These are phyloP conservation scores for Claviceps quebecensis DNA, from an alignment of 2,329 filamentous ascomycete genomes.

Conservation along the genomic window DNA sequence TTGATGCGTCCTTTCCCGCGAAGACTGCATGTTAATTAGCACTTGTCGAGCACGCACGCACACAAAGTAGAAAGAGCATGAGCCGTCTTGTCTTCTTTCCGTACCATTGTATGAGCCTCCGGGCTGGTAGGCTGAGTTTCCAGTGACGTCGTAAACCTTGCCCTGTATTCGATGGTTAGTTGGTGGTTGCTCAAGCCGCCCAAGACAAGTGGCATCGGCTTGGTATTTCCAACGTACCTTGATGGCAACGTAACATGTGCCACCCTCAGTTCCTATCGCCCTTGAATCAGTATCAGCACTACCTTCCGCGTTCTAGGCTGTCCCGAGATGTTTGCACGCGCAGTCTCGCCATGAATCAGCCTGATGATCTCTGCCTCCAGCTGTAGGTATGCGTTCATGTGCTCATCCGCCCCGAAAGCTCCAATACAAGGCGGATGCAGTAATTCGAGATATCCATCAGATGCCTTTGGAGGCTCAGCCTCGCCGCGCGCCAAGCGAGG, in stretches of 20 bases:
- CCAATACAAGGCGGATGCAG: neutral
- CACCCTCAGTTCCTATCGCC: conserved; percentile 45
- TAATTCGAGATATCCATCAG: neutral
- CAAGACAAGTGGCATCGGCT: neutral
- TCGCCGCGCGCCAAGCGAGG: neutral
- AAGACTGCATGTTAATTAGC: conserved; percentile 50
- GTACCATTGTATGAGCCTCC: conserved; percentile 76
- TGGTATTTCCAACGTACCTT: conserved; percentile 35
- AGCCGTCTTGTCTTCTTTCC: conserved; percentile 11
- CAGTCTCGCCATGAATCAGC: neutral
- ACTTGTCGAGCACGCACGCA: neutral
- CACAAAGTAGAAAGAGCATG: too few species aligned
- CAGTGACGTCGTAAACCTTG: conserved; percentile 85
- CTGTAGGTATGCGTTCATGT: too few species aligned
- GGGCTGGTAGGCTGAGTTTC: conserved; percentile 73
- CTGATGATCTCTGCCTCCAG: neutral
- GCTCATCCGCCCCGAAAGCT: neutral
- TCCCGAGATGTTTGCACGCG: neutral
- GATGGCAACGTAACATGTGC: conserved; percentile 54
- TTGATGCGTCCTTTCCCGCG: conserved; percentile 88
- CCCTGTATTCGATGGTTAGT: conserved; percentile 39
- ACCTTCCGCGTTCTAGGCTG: neutral
- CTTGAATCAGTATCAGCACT: neutral
- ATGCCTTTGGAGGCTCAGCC: neutral
- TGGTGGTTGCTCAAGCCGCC: neutral